phyloP scores from a whole-genome alignment of 2,329 filamentous ascomycete species.

The Ascochyta koolunga region DNA sequence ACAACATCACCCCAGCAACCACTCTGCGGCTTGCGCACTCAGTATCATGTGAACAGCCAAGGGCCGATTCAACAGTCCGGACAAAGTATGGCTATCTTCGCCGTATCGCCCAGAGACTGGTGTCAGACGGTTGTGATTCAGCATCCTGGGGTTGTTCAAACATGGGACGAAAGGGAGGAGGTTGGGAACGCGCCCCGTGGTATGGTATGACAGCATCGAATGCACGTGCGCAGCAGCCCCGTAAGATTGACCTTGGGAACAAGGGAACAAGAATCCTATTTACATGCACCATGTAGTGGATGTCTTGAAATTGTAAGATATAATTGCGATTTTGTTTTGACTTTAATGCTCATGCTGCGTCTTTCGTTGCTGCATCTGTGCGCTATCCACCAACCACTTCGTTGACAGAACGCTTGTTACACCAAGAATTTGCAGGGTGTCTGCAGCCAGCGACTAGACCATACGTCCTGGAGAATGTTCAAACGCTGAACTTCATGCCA shows the following conservation, averaged over 20 bases:
- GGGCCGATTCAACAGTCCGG: not conserved
- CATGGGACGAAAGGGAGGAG: conserved; percentile 6
- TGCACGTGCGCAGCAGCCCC: conserved; percentile 8
- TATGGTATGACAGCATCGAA: conserved; percentile 4
- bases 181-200: conserved; percentile 6
- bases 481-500: conserved; percentile 61
- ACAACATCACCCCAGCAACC: conserved; percentile 19
- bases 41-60: conserved; percentile 5
- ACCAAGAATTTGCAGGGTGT: not conserved
- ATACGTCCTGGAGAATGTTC: not conserved
- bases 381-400: not conserved
- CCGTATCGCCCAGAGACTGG: not conserved
- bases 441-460: too few species aligned
- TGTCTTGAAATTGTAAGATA: not conserved
- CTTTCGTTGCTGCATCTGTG: not conserved
- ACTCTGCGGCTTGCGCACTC: conserved; percentile 3
- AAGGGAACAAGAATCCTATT: not conserved
- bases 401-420: not conserved
- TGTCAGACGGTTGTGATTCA: not conserved
- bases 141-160: not conserved
- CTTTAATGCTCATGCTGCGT: not conserved
- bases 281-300: not conserved
- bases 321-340: not conserved
- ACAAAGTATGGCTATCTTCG: not conserved
- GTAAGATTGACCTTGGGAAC: not conserved